phyloP scores from a whole-genome alignment of 2,329 filamentous ascomycete species.

The Aspergillus novofumigatus region DNA sequence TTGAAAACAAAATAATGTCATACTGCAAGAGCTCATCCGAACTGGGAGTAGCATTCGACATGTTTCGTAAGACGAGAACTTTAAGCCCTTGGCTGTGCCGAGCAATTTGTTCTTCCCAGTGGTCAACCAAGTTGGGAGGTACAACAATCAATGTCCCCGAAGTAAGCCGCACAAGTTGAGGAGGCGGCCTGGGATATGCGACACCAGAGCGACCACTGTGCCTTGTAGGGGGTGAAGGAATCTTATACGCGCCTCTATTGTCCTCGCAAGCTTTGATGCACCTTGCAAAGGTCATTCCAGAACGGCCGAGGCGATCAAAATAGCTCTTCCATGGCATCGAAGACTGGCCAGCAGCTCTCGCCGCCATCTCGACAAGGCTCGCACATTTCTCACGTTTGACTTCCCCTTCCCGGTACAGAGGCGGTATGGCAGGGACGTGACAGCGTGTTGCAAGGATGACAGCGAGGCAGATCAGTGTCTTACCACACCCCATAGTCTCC shows the following conservation, averaged over 20 bases:
- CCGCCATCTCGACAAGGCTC: conserved; percentile 70
- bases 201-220: conserved; percentile 40
- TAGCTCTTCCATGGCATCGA: conserved; percentile 67
- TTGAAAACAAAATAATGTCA: conserved; percentile 76
- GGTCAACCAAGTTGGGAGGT: conserved; percentile 74
- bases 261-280: conserved; percentile 56
- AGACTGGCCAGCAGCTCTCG: conserved; percentile 61
- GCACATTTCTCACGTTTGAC: conserved; percentile 49
- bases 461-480: conserved; percentile 80
- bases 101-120: conserved; percentile 77
- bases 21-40: conserved; percentile 58
- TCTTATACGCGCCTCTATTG: conserved; percentile 58
- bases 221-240: conserved; percentile 44
- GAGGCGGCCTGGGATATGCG: conserved; percentile 36
- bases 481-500: conserved; percentile 60
- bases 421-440: conserved; percentile 63
- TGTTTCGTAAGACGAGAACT: conserved; percentile 59
- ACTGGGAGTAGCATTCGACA: conserved; percentile 52
- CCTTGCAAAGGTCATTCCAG: conserved; percentile 49
- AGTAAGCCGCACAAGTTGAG: conserved; percentile 57
- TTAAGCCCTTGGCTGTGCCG: conserved; percentile 69
- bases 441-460: conserved; percentile 71
- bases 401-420: conserved; percentile 51
- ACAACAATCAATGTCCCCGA: conserved; percentile 72
- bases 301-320: conserved; percentile 50